These are phyloP conservation scores for Saprolegnia parasitica DNA, from an alignment of 352 stramenopile genomes.

Conservation along the genomic window DNA sequence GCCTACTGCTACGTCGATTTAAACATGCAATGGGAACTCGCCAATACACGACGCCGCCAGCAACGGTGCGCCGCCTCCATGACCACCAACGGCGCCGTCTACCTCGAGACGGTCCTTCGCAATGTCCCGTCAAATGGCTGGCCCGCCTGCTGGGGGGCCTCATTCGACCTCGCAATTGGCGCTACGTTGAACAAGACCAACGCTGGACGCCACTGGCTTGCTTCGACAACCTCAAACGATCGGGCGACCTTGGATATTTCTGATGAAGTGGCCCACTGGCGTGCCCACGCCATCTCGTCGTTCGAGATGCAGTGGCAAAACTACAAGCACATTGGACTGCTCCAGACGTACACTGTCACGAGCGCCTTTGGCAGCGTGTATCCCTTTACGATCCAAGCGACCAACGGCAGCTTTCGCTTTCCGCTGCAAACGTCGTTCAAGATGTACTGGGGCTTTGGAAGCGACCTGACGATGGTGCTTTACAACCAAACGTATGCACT, in stretches of 20 bases:
- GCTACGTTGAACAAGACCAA: not conserved
- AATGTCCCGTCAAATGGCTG: not conserved
- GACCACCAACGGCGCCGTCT: not conserved
- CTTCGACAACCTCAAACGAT: not conserved
- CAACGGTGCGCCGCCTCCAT: not conserved
- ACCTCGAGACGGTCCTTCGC: not conserved
- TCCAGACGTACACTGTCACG: not conserved
- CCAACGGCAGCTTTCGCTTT: not conserved
- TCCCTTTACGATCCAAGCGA: not conserved
- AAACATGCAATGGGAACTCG: not conserved
- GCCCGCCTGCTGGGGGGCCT: not conserved
- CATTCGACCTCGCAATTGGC: not conserved
- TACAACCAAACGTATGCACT: not conserved
- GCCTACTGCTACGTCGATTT: not conserved
- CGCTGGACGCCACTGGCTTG: not conserved
- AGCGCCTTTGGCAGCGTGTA: not conserved
- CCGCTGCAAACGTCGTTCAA: not conserved
- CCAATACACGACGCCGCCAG: not conserved
- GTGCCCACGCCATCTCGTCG: not conserved
- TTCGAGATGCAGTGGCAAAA: constrained; percentile 11
- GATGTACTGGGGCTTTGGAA: constrained; percentile 25
- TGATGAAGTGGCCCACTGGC: constrained; percentile 4
- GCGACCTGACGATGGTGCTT: not conserved
- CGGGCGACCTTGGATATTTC: not conserved
- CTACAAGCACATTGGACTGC: not conserved